These are phyloP conservation scores for Globisporangium cylindrosporum DNA, from an alignment of 352 stramenopile genomes.

Conservation along the genomic window DNA sequence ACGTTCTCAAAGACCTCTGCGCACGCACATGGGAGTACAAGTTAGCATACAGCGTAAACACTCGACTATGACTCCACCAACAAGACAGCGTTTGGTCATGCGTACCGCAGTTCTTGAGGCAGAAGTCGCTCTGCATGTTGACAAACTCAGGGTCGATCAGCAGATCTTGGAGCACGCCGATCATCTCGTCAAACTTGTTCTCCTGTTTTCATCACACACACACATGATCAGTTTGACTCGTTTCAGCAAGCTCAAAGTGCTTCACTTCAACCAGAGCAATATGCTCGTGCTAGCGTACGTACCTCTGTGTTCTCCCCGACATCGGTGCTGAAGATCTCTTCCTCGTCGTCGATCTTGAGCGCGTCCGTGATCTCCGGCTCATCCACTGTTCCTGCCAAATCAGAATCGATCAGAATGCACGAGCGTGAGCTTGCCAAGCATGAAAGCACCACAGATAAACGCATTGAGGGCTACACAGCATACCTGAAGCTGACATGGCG, in stretches of 20 bases:
- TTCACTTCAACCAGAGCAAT: not conserved
- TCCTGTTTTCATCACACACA: conserved; percentile 24
- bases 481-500: conserved; percentile 12
- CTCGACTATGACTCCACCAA: not conserved
- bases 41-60: not conserved
- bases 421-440: not conserved
- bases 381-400: conserved; percentile 18
- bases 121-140: conserved; percentile 74
- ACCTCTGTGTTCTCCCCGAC: conserved; percentile 67
- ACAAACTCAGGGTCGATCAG: conserved; percentile 81
- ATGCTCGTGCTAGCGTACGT: not conserved
- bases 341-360: conserved; percentile 45
- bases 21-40: not conserved
- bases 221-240: not conserved
- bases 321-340: conserved; percentile 66
- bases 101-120: conserved; percentile 72
- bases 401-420: not conserved
- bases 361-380: conserved; percentile 53
- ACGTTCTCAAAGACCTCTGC: conserved; percentile 82
- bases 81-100: not conserved
- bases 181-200: conserved; percentile 79
- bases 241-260: not conserved
- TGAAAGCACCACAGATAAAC: not conserved
- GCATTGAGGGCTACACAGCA: not conserved
- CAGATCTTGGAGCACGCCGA: conserved; percentile 72